These are phyloP conservation scores for Tricholoma saponaceum DNA, from an alignment of 768 basidiomycete genomes.

Conservation along the genomic window DNA sequence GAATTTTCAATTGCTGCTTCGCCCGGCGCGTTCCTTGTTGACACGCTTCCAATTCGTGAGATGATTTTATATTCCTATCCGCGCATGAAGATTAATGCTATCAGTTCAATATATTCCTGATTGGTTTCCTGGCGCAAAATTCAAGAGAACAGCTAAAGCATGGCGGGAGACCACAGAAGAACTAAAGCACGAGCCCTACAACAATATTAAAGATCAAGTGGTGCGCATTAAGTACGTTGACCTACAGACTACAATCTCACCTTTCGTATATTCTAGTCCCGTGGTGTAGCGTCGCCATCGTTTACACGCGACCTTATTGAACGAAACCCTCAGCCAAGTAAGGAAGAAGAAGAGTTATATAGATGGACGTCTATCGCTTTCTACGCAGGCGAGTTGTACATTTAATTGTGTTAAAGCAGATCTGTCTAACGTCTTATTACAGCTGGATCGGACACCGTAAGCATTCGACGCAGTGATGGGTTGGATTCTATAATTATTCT, in stretches of 20 bases:
- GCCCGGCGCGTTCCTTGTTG: constrained; percentile 16
- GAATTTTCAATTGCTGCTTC: constrained; percentile 10
- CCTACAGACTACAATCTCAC: not conserved
- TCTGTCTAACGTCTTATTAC: not conserved
- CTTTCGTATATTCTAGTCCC: not conserved
- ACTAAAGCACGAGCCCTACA: constrained; percentile 31
- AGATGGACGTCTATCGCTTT: constrained; percentile 6
- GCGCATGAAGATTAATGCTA: not conserved
- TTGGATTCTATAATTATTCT: not conserved
- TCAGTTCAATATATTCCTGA: constrained; percentile 17
- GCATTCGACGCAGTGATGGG: constrained; percentile 5
- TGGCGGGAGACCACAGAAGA: constrained; percentile 23
- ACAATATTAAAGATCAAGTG: constrained; percentile 22
- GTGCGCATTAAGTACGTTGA: constrained; percentile 20
- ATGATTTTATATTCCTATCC: not conserved
- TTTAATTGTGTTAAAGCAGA: not conserved
- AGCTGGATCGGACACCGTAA: not conserved
- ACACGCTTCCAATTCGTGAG: constrained; percentile 10
- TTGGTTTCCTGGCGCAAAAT: constrained; percentile 37
- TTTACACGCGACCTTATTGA: constrained; percentile 2
- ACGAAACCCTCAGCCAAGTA: not conserved
- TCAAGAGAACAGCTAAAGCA: constrained; percentile 30
- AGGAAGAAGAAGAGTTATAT: constrained; percentile 5
- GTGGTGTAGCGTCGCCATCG: constrained; percentile 1
- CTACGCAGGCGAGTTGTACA: constrained; percentile 1